Conservation (phyloP, 495 filamentous ascomycete genomes). For the Neurospora tetrasperma region DNA sequence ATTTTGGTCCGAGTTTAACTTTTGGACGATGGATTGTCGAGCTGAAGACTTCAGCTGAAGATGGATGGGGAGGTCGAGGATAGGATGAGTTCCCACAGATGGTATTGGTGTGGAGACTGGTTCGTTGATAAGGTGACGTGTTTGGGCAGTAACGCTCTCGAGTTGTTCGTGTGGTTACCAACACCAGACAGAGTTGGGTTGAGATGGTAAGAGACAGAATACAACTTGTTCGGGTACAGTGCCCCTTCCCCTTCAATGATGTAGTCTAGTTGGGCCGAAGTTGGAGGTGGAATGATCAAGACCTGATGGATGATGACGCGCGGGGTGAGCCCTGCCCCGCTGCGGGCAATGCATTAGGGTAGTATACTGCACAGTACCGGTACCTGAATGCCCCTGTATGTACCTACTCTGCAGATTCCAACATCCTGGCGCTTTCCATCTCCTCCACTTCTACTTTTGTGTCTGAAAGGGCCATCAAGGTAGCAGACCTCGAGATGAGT, state of each 20-base stretch:
- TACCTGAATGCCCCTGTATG: neutral
- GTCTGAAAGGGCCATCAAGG: neutral
- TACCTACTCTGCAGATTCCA: neutral
- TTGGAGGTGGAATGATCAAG: neutral
- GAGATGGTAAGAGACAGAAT: neutral
- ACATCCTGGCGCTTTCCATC: neutral
- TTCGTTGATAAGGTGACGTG: neutral
- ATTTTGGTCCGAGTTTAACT: conserved; percentile 10
- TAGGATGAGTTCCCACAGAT: neutral
- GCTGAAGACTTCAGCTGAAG: neutral
- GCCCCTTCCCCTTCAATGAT: neutral
- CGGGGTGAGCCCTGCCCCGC: neutral
- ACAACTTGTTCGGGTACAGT: neutral
- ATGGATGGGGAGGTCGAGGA: neutral
- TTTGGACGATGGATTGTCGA: neutral
- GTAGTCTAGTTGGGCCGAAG: neutral
- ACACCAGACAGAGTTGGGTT: neutral
- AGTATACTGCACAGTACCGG: no score
- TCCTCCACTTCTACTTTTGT: neutral
- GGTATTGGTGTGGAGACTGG: neutral
- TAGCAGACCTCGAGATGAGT: neutral
- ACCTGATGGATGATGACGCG: neutral
- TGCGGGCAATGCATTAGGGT: neutral
- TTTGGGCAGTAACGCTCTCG: neutral
- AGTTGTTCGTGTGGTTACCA: neutral